phyloP scores from a whole-genome alignment of 108 stramenopile species.

The Discostella pseudostelligera region DNA sequence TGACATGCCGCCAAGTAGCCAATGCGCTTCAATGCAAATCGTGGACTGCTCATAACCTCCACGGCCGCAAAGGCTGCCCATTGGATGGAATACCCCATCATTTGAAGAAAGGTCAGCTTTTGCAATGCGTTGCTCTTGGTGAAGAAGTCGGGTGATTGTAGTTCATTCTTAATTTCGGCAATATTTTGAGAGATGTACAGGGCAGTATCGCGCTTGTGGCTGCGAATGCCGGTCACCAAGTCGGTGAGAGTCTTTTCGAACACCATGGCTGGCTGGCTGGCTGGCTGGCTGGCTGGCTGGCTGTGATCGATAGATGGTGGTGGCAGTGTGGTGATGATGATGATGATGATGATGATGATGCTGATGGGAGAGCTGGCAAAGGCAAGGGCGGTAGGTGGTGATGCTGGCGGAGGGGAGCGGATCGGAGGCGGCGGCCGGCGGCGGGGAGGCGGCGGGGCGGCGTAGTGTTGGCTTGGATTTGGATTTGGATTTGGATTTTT shows the following conservation, averaged over 20 bases:
- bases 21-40: slow-evolving; percentile 95
- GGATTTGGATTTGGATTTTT: not conserved
- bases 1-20: slow-evolving; percentile 95
- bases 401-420: no score
- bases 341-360: no score
- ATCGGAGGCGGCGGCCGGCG: no score
- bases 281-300: no score
- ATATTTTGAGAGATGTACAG: slow-evolving; percentile 94
- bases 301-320: no score
- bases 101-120: slow-evolving; percentile 97
- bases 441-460: no score
- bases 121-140: slow-evolving; percentile 94
- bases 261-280: slow-evolving; percentile 31
- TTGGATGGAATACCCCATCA: slow-evolving; percentile 97
- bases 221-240: slow-evolving; percentile 97
- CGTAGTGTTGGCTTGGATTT: no score
- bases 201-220: slow-evolving; percentile 91
- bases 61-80: slow-evolving; percentile 96
- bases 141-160: slow-evolving; percentile 87
- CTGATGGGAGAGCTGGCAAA: no score
- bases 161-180: slow-evolving; percentile 94
- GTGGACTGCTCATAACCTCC: slow-evolving; percentile 91
- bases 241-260: slow-evolving; percentile 95
- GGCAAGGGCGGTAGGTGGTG: no score
- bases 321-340: no score